Percentiles rank a stretch among this genome's conserved stretches.
These are phyloP conservation scores for Pseudogymnoascus sp. DNA, from an alignment of 2,329 filamentous ascomycete species.

Conservation along the genomic window DNA sequence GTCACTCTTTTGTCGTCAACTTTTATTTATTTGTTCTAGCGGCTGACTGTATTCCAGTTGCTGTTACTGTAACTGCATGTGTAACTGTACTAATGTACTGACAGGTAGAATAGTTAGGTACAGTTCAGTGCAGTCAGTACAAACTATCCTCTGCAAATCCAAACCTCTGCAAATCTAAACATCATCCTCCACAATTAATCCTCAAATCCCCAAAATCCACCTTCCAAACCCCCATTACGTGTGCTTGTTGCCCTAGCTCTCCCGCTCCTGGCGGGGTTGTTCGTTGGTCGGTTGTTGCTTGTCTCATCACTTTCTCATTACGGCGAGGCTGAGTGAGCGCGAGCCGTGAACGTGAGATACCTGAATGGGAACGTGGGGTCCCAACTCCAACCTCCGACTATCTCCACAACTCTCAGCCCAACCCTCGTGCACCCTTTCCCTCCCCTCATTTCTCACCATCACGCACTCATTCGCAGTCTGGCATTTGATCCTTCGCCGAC, in stretches of 20 bases:
- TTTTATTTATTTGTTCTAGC: too few species aligned
- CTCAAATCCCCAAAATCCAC: not conserved
- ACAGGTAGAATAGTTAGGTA: too few species aligned
- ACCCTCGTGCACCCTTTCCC: not conserved
- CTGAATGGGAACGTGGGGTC: not conserved
- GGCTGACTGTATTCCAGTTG: not conserved
- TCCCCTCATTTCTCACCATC: not conserved
- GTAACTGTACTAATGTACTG: too few species aligned
- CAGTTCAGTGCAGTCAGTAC: too few species aligned
- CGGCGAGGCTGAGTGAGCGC: not conserved
- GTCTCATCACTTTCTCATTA: slow-evolving; percentile 1
- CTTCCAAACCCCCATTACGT: not conserved
- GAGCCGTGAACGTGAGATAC: not conserved
- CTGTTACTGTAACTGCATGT: not conserved
- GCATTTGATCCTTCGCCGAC: not conserved
- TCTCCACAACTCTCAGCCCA: not conserved
- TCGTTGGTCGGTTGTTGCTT: not conserved
- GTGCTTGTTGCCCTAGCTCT: not conserved
- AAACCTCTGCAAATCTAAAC: not conserved
- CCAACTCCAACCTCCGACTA: not conserved
- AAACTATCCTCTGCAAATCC: too few species aligned
- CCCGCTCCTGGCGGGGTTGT: not conserved
- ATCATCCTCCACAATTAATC: not conserved
- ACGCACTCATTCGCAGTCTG: not conserved
- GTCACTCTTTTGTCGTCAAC: not conserved